Evolutionary conservation across 2,329 filamentous ascomycete genomes (phyloP).

Genomic region (Botrytis fragariae): DNA sequence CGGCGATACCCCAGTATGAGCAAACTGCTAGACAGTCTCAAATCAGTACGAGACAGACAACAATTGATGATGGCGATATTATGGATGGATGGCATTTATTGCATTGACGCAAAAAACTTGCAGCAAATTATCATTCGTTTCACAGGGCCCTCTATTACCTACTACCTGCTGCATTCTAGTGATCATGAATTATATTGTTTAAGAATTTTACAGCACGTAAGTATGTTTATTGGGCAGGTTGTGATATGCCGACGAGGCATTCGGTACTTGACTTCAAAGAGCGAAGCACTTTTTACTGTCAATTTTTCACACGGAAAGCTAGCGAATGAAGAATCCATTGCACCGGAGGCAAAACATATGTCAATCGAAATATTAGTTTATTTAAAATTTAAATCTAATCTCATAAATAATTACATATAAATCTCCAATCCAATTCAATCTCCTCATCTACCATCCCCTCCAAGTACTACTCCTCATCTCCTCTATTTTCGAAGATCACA

Average conservation of each 20-base stretch:
- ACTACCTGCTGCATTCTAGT: background rate
- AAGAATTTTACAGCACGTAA: background rate
- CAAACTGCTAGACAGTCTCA: no score
- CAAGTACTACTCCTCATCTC: background rate
- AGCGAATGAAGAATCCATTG: background rate
- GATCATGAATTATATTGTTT: background rate
- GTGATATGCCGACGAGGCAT: background rate
- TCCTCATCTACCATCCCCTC: background rate
- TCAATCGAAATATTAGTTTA: background rate
- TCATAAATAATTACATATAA: background rate
- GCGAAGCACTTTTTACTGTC: background rate
- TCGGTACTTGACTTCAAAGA: background rate
- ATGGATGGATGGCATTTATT: no score
- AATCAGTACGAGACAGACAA: background rate
- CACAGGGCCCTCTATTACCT: accelerated
- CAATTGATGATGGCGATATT: background rate
- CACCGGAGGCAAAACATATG: background rate
- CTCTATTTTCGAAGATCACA: background rate
- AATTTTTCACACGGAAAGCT: background rate
- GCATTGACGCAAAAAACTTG: no score
- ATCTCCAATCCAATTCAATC: background rate
- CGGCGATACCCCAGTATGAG: no score
- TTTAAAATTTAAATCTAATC: background rate
- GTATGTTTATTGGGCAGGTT: background rate
- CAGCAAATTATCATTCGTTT: background rate